Evolutionary conservation across 805 yeast genomes (phyloP).

Genomic region (Zygotorulaspora danielsina): DNA sequence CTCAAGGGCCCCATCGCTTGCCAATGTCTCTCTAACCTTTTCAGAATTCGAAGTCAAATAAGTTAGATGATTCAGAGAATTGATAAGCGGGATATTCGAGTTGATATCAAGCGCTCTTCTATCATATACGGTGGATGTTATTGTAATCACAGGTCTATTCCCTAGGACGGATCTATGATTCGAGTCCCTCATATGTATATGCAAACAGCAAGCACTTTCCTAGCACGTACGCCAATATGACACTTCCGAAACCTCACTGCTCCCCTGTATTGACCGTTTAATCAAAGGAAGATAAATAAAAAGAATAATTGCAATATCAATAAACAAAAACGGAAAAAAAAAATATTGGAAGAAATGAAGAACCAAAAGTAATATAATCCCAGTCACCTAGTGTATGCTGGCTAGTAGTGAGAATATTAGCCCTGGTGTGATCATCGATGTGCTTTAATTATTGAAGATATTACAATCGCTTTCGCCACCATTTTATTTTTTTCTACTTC

Average conservation of each 20-base stretch:
- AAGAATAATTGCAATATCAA: not conserved
- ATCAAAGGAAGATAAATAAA: slow-evolving; percentile 1
- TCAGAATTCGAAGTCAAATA: slow-evolving; percentile 80
- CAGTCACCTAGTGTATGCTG: not conserved
- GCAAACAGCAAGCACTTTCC: not conserved
- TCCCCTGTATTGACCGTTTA: no score
- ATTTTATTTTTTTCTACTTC: not conserved
- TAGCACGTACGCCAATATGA: not conserved
- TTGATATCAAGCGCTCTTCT: slow-evolving; percentile 90
- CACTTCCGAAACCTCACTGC: not conserved
- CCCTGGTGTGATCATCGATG: not conserved
- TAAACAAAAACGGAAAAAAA: not conserved
- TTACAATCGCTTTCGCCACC: not conserved
- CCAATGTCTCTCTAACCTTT: slow-evolving; percentile 84
- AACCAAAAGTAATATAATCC: not conserved
- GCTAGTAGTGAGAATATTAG: not conserved
- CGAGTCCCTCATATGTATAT: slow-evolving; percentile 70
- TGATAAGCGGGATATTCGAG: slow-evolving; percentile 82
- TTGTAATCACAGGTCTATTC: slow-evolving; percentile 89
- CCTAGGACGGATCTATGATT: slow-evolving; percentile 73
- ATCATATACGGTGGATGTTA: slow-evolving; percentile 85
- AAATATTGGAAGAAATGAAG: not conserved
- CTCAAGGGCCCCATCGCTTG: slow-evolving; percentile 89
- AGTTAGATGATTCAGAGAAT: slow-evolving; percentile 85
- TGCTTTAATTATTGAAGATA: not conserved